Evolutionary conservation across 805 yeast species (phyloP), one percentile per base, ranked within the genome.

Genomic region (Lipomyces yamadae): DNA sequence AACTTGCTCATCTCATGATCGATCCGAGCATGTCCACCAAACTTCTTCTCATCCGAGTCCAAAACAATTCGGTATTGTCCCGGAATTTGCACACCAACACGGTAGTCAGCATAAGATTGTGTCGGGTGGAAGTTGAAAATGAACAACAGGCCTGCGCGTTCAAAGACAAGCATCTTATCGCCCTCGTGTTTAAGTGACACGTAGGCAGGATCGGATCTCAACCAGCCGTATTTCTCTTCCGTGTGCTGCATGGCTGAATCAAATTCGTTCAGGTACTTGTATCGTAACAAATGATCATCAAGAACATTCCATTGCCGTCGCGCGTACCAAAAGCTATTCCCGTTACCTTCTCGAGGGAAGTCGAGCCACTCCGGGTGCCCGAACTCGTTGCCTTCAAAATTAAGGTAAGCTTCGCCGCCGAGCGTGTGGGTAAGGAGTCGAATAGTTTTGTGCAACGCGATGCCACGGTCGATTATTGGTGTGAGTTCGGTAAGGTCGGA

Each of bases 311-410:
- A 95, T 78, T 94, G 99, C 74, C 99, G 86, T 76, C 98, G 86
- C 1, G 98, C 97, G 75, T 95, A 94, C 79, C 91, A 95, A 79
- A 90, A 94, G 24, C 95, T 88, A 76, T 92, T 92, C 34, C 84
- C 84, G 78, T 94, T 95, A 45, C 97, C 97, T 35, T 71, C 88
- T 74, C 97, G 87, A 13, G 99, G 98, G 83, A 94, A 95, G 78
- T 94, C 99, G 61, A 95, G 84, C 99, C 99, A 94, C 77, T 94
- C 99, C 2, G 98, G 99, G 75, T 94, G 99, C 18, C 99, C 99
- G 80, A 95, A 94, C 79, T 94, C 99, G 75, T 94, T 94, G 65
- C 99, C 98, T 81, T 94, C 98, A 77, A 94, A 94, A 77, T 93
- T 94, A 76, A 94, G 84, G 76, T 94, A 94, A 0, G 97, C 97